Percentiles rank a stretch among this genome's conserved stretches.
phyloP scores from a whole-genome alignment of 768 basidiomycete genomes.

The Wakefieldia striispora region DNA sequence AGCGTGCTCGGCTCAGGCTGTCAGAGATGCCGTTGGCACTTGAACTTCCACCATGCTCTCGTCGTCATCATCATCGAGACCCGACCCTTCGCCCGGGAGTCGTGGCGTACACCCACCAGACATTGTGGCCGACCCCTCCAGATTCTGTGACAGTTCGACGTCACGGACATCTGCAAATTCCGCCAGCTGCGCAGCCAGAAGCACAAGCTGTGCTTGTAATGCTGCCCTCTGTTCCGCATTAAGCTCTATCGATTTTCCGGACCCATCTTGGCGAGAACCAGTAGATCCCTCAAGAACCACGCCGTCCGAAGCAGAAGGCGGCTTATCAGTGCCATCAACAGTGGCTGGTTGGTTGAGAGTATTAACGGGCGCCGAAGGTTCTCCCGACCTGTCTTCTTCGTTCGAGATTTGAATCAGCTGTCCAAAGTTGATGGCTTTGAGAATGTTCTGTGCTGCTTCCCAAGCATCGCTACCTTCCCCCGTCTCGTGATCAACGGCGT shows the following conservation, averaged over 20 bases:
- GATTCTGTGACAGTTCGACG: constrained; percentile 29
- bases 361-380: constrained; percentile 3
- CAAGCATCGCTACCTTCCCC: constrained; percentile 60
- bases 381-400: constrained; percentile 22
- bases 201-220: constrained; percentile 69
- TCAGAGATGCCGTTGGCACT: constrained; percentile 19
- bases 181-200: constrained; percentile 69
- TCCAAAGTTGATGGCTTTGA: constrained; percentile 75
- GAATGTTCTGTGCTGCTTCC: constrained; percentile 75
- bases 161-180: constrained; percentile 54
- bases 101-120: neutral
- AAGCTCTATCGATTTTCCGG: constrained; percentile 23
- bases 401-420: constrained; percentile 42
- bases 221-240: constrained; percentile 55
- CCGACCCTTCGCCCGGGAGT: constrained; percentile 3
- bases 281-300: neutral
- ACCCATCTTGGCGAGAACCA: constrained; percentile 5
- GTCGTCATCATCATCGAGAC: constrained; percentile 12
- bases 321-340: constrained; percentile 1
- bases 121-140: constrained; percentile 8
- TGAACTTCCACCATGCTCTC: constrained; percentile 30
- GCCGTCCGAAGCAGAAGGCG: constrained; percentile 3
- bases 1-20: constrained; percentile 5
- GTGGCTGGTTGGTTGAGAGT: constrained; percentile 1
- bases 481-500: constrained; percentile 28